Base-by-base conservation (phyloP, 192 early-diverging fungal species). In the Coemansia sp. region DNA sequence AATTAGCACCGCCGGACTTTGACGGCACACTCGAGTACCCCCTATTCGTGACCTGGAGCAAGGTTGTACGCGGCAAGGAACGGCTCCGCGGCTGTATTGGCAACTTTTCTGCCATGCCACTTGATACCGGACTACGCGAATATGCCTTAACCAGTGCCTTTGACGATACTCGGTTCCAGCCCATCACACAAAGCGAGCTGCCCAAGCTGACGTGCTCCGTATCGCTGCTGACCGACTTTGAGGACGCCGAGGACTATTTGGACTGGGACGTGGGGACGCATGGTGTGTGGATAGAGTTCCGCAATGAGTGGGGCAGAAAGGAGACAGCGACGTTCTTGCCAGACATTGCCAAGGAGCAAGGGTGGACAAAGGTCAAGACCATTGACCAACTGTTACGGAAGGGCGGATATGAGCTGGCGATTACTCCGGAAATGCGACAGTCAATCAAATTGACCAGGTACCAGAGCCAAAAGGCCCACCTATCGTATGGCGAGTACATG, bases 191-290 rank as follows among this genome's bases (percentile, higher is more conserved):
- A 9, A 53, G 68, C 7, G 97, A 99, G 75, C 53, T 97, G 7
- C 72, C 86, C 0, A 47, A 60, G 24, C 75, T 99, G 2, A 54
- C 74, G 17, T 96, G 94, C 71, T 87, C 85, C 3, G 93, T 99
- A 0, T 97, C 95, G 24, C 82, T 99, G 27, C 74, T 99, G 45
- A 90, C 88, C 8, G 75, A 96, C 39, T 99, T 99, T 87, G 97
- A 99, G 67, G 76, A 82, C 8, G 93, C 68, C 1, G 62, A 68
- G 7, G 73, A 90, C 66, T 91, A 89, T 62, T 67, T 89, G 31
- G 96, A 98, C 75, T 98, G 97, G 97, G 89, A 91, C 60, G 64
- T 96, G 56, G 97, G 97, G 19, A 82, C 63, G 12, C 97, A 98
- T 82, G 97, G 97, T 6, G 92, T 98, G 42, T 93, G 94, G 91